A percentile compares a stretch with the other conserved stretches of the same genome.
phyloP scores from a whole-genome alignment of 2,329 filamentous ascomycete genomes.

The Talaromyces sp. region DNA sequence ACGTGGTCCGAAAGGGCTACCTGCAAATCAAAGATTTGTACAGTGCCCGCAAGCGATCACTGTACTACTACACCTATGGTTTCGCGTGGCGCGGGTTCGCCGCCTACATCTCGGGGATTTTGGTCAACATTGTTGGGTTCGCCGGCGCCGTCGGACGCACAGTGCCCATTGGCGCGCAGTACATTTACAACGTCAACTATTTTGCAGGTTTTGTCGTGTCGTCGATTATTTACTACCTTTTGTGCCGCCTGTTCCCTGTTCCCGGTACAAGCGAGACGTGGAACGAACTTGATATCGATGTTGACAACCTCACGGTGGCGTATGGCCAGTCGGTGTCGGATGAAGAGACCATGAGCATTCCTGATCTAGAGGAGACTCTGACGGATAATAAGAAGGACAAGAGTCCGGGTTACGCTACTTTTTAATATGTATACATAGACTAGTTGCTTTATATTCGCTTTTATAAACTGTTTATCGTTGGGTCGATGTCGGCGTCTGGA shows the following conservation, averaged over 20 bases:
- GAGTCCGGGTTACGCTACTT: slow-evolving; percentile 10
- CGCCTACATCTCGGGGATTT: slow-evolving; percentile 75
- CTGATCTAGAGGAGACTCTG: slow-evolving; percentile 6
- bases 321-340: slow-evolving; percentile 27
- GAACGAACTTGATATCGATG: slow-evolving; percentile 61
- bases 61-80: slow-evolving; percentile 72
- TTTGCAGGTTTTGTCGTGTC: slow-evolving; percentile 77
- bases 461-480: neutral
- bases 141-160: slow-evolving; percentile 67
- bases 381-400: slow-evolving; percentile 12
- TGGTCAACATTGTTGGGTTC: slow-evolving; percentile 90
- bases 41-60: slow-evolving; percentile 50
- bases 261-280: slow-evolving; percentile 69
- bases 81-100: slow-evolving; percentile 79
- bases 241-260: slow-evolving; percentile 66
- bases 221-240: slow-evolving; percentile 58
- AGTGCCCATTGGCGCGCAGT: slow-evolving; percentile 73
- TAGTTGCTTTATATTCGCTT: neutral
- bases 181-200: slow-evolving; percentile 89
- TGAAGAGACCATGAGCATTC: slow-evolving; percentile 17
- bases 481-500: neutral
- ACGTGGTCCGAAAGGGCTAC: slow-evolving; percentile 75
- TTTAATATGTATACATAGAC: slow-evolving; percentile 1
- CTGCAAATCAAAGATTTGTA: slow-evolving; percentile 75
- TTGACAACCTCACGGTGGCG: slow-evolving; percentile 22